Evolutionary conservation across 2,329 filamentous ascomycete species (phyloP).

Genomic region (Chaetomium strumarium): DNA sequence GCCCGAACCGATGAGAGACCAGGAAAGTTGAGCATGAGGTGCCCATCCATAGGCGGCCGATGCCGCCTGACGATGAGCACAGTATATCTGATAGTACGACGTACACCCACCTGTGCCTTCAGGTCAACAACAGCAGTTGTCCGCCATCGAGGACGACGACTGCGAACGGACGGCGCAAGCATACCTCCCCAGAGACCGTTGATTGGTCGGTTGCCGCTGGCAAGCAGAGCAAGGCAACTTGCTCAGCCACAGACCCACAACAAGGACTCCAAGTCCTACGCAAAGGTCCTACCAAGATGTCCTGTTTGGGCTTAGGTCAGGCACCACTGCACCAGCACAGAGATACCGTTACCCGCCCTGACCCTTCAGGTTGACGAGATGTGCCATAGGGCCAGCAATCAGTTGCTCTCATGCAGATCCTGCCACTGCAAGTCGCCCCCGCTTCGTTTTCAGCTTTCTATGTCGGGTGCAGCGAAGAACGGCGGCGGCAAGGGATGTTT

Average conservation of each 20-base stretch:
- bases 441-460: too few relatives aligned
- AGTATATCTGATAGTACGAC: too few relatives aligned
- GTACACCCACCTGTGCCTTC: too few relatives aligned
- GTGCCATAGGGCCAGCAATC: not conserved
- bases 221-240: constrained; percentile 13
- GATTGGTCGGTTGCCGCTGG: constrained; percentile 11
- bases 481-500: too few relatives aligned
- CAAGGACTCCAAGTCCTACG: constrained; percentile 18
- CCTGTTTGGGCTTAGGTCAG: constrained; percentile 17
- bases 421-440: too few relatives aligned
- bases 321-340: constrained; percentile 13
- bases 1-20: not conserved
- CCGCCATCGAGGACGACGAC: not conserved
- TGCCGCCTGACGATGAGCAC: too few relatives aligned
- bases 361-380: constrained; percentile 7
- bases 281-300: constrained; percentile 17
- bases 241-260: constrained; percentile 17
- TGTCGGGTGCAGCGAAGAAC: too few relatives aligned
- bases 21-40: too few relatives aligned
- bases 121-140: too few relatives aligned
- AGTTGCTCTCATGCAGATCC: too few relatives aligned
- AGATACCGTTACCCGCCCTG: constrained; percentile 1
- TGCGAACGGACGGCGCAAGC: constrained; percentile 1
- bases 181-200: not conserved
- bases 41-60: too few relatives aligned